phyloP scores from a whole-genome alignment of 352 stramenopile species.

The Phytophthora pinifolia region DNA sequence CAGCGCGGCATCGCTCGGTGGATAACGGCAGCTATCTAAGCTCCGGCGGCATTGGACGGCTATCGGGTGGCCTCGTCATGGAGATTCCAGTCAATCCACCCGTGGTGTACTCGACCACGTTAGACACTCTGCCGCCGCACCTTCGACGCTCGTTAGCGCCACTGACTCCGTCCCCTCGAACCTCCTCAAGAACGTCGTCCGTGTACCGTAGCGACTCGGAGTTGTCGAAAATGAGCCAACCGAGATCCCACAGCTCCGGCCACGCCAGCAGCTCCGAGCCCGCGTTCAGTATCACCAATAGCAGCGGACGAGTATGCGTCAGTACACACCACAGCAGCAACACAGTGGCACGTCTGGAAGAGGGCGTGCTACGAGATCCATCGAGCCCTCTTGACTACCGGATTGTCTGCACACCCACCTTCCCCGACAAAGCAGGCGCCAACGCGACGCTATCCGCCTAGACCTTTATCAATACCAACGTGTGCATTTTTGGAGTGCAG shows the following conservation, averaged over 20 bases:
- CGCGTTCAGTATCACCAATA: constrained; percentile 1
- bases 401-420: constrained; percentile 66
- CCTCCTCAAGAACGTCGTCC: constrained; percentile 12
- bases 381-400: constrained; percentile 43
- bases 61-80: constrained; percentile 52
- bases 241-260: constrained; percentile 9
- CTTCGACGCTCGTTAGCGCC: constrained; percentile 36
- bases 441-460: constrained; percentile 34
- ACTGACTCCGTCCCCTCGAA: constrained; percentile 28
- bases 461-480: constrained; percentile 27
- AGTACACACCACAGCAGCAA: constrained; percentile 9
- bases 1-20: constrained; percentile 22
- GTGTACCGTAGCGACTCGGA: constrained; percentile 30
- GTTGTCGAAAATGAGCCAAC: constrained; percentile 28
- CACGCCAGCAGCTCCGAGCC: constrained; percentile 12
- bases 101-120: constrained; percentile 17
- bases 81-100: constrained; percentile 30
- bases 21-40: constrained; percentile 23
- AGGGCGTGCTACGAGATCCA: constrained; percentile 20
- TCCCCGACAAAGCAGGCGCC: constrained; percentile 42
- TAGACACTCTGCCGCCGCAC: constrained; percentile 20
- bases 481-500: constrained; percentile 10
- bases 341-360: constrained; percentile 29
- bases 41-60: constrained; percentile 27
- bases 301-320: constrained; percentile 3